Percentiles rank a stretch among this genome's conserved stretches.
phyloP scores from a whole-genome alignment of 1,139 yeast species.

The Diutina catenulata region DNA sequence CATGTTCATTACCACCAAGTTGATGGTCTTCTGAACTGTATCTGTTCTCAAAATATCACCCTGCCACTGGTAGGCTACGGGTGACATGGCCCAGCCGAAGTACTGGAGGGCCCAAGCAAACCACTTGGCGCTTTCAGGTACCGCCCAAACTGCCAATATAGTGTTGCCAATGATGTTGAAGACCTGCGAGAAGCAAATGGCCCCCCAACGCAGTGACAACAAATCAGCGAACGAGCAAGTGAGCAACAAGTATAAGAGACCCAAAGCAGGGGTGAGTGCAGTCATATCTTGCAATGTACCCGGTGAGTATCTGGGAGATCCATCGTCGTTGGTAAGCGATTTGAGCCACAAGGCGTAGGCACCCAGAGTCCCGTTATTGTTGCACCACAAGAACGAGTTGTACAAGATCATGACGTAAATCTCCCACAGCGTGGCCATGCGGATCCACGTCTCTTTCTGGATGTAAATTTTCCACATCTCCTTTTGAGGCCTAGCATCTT shows the following conservation, averaged over 20 bases:
- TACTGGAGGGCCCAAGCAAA: conserved; percentile 16
- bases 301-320: background rate
- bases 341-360: conserved; percentile 41
- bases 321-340: conserved; percentile 17
- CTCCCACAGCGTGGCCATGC: conserved; percentile 43
- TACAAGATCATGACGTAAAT: conserved; percentile 37
- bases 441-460: conserved; percentile 31
- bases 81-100: conserved; percentile 41
- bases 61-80: conserved; percentile 35
- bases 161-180: conserved; percentile 22
- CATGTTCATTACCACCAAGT: conserved; percentile 13
- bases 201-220: background rate
- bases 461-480: conserved; percentile 9
- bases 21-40: conserved; percentile 22
- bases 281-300: background rate
- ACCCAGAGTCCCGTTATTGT: conserved; percentile 38
- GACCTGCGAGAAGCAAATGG: conserved; percentile 6
- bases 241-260: background rate
- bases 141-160: conserved; percentile 12
- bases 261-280: background rate
- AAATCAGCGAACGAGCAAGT: background rate
- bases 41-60: conserved; percentile 34
- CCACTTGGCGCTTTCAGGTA: conserved; percentile 12
- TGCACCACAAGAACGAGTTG: conserved; percentile 56
- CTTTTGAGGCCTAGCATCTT: conserved; percentile 8